These are phyloP conservation scores for Blechomonas ayalai DNA, from an alignment of 208 protist species.

Conservation along the genomic window DNA sequence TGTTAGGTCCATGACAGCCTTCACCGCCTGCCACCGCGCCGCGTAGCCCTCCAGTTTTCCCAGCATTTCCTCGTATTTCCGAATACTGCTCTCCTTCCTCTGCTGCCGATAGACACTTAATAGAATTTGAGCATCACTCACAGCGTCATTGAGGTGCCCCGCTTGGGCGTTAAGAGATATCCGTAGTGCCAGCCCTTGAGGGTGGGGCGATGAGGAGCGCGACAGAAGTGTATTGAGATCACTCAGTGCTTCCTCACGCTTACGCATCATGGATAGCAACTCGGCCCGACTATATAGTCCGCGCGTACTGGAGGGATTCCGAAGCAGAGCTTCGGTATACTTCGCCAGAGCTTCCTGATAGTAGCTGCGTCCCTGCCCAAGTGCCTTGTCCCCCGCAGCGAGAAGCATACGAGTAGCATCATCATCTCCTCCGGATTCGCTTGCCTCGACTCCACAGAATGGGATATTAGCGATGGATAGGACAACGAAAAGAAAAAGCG, in stretches of 20 bases:
- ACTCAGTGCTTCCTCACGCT: conserved; percentile 23
- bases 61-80: conserved; percentile 16
- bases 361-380: conserved; percentile 47
- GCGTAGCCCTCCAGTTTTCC: conserved; percentile 31
- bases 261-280: conserved; percentile 58
- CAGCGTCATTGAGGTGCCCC: conserved; percentile 42
- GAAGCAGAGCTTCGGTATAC: conserved; percentile 67
- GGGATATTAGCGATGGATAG: background rate
- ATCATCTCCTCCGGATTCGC: conserved; percentile 15
- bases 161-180: conserved; percentile 41
- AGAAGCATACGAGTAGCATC: conserved; percentile 41
- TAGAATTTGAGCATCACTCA: conserved; percentile 31
- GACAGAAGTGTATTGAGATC: conserved; percentile 56
- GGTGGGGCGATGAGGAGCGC: conserved; percentile 21
- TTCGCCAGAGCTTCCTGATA: conserved; percentile 84
- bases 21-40: conserved; percentile 29
- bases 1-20: conserved; percentile 15
- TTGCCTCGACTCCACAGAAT: conserved; percentile 4
- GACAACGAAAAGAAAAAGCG: background rate
- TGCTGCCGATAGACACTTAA: conserved; percentile 19
- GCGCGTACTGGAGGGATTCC: conserved; percentile 44
- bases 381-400: conserved; percentile 50
- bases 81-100: conserved; percentile 14
- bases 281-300: conserved; percentile 75
- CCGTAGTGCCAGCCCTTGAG: conserved; percentile 40